Conservation (phyloP, 192 early-diverging fungal species). For the Paraglomus brasilianum region DNA sequence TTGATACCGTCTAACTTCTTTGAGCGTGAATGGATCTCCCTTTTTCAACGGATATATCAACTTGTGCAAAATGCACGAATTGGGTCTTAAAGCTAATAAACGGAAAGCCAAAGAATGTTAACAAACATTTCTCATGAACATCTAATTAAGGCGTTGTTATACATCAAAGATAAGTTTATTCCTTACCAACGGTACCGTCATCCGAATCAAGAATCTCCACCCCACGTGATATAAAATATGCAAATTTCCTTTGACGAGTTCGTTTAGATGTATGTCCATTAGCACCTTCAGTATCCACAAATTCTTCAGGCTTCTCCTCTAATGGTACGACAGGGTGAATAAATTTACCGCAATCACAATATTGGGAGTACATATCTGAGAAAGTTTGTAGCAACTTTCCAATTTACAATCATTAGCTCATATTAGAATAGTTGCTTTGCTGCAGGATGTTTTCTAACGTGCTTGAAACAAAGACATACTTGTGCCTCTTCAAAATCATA, state of each 20-base stretch:
- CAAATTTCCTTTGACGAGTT: constrained; percentile 48
- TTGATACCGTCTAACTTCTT: constrained; percentile 72
- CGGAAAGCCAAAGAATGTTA: not conserved
- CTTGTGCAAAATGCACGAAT: constrained; percentile 84
- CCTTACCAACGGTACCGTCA: constrained; percentile 69
- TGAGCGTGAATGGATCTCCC: constrained; percentile 70
- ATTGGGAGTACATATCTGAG: constrained; percentile 78
- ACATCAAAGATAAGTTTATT: not conserved
- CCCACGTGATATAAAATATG: constrained; percentile 85
- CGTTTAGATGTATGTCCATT: constrained; percentile 35
- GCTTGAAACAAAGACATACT: constrained; percentile 42
- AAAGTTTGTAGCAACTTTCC: constrained; percentile 60
- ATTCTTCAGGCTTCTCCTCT: constrained; percentile 24
- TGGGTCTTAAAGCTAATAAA: constrained; percentile 70
- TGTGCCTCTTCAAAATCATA: constrained; percentile 83
- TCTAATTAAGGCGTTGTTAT: not conserved
- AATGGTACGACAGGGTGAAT: constrained; percentile 58
- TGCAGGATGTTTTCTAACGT: not conserved
- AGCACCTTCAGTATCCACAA: constrained; percentile 29
- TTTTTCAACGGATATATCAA: constrained; percentile 77
- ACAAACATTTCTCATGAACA: constrained; percentile 24
- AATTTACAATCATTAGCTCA: not conserved
- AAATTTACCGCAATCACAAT: constrained; percentile 94
- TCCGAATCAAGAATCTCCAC: constrained; percentile 87
- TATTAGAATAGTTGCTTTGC: not conserved